Base-by-base conservation (phyloP, 2,329 filamentous ascomycete genomes). In the Aspergillus transmontanensis region DNA sequence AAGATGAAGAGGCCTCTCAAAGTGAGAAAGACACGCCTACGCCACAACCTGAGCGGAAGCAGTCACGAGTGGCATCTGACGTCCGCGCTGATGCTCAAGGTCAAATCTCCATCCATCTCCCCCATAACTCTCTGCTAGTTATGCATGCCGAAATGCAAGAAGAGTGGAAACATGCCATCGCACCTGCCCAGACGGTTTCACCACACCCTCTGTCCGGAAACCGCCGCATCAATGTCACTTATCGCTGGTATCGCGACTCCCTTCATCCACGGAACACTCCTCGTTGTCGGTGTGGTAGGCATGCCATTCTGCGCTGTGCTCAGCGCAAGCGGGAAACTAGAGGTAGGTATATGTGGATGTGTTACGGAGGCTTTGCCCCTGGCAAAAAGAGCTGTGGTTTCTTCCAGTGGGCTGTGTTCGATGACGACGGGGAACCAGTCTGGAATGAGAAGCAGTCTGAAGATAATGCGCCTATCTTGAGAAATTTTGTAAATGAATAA, bases 71-170 rank as follows among this genome's bases (percentile, higher is more conserved):
- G 39, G 46, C 55, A 6, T 60, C 73, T 0, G 32, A 64, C 58
- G 57, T 64, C 12, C 72, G 73, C 14, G 81, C 85, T 1, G 90
- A 95, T 67, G 84, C 85, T 0, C 87, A 91, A 72, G 94, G 94
- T 4, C 94, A 97, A 74, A 94, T 98, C 63, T 89, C 93, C 1
- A 95, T 98, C 50, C 93, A 97, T 70, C 87, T 98, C 0, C 94
- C 94, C 0, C 95, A 98, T 77, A 98, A 98, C 76, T 96, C 92
- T 0, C 85, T 98, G 0, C 84, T 99, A 0, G 84, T 98, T 11
- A 98, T 99, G 95, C 94, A 98, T 73, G 94, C 94, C 0, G 93
- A 96, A 74, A 98, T 97, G 92, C 94, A 98, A 74, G 94, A 98
- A 74, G 90, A 91, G 73, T 98, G 93, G 93, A 98, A 97, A 76